phyloP scores from a whole-genome alignment of 2,329 filamentous ascomycete genomes.

The Pestalotiopsis sp. region DNA sequence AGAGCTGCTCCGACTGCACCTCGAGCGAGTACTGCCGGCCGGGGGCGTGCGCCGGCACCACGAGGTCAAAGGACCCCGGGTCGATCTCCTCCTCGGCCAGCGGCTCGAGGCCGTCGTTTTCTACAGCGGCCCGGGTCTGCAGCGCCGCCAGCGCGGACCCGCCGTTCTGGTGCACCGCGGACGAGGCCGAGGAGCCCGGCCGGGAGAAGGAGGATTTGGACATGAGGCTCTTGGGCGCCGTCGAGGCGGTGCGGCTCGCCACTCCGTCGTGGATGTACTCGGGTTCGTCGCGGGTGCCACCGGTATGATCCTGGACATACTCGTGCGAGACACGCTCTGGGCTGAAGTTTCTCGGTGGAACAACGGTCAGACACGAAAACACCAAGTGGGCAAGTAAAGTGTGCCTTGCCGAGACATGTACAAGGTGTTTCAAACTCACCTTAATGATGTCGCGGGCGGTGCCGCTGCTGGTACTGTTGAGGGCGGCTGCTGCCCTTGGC shows the following conservation, averaged over 20 bases:
- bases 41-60: constrained; percentile 41
- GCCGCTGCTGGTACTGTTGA: not conserved
- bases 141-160: constrained; percentile 21
- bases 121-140: constrained; percentile 26
- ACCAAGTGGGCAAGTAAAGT: not conserved
- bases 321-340: not conserved
- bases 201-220: constrained; percentile 30
- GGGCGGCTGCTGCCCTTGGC: not conserved
- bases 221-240: constrained; percentile 26
- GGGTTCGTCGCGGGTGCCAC: constrained; percentile 14
- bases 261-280: constrained; percentile 18
- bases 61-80: constrained; percentile 43
- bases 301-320: not conserved
- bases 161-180: constrained; percentile 18
- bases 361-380: not conserved
- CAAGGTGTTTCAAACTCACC: constrained; percentile 4
- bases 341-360: not conserved
- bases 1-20: constrained; percentile 64
- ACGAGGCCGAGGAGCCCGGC: constrained; percentile 30
- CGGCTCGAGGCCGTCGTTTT: constrained; percentile 37
- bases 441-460: not conserved
- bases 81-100: constrained; percentile 38
- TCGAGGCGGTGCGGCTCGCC: constrained; percentile 25
- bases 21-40: constrained; percentile 58
- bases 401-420: not conserved